These are phyloP conservation scores for Diaporthe vaccinii DNA, from an alignment of 2,329 filamentous ascomycete species.

Conservation along the genomic window DNA sequence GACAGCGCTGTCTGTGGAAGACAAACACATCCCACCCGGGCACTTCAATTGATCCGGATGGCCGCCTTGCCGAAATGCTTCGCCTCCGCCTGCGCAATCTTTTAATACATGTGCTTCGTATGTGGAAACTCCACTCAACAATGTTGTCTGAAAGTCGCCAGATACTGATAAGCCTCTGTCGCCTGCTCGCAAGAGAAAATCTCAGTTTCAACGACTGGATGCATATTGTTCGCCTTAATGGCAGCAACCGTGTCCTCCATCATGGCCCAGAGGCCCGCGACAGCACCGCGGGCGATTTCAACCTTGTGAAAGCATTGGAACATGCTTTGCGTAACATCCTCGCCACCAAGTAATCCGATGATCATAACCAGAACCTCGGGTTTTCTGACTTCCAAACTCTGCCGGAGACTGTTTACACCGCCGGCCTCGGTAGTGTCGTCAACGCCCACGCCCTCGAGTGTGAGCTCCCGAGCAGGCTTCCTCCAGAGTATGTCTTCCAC, in stretches of 20 bases:
- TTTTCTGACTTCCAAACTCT: slow-evolving; percentile 51
- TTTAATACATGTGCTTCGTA: too few relatives aligned
- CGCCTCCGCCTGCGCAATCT: slow-evolving; percentile 54
- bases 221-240: slow-evolving; percentile 58
- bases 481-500: slow-evolving; percentile 66
- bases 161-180: slow-evolving; percentile 65
- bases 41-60: slow-evolving; percentile 58
- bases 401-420: slow-evolving; percentile 63
- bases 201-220: slow-evolving; percentile 55
- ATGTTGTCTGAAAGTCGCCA: slow-evolving; percentile 44
- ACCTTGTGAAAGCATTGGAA: slow-evolving; percentile 61
- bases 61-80: slow-evolving; percentile 69
- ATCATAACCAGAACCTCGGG: slow-evolving; percentile 52
- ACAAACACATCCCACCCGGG: neutral
- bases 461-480: slow-evolving; percentile 63
- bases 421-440: slow-evolving; percentile 70
- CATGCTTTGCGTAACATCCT: slow-evolving; percentile 62
- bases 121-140: neutral
- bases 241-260: slow-evolving; percentile 59
- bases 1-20: neutral
- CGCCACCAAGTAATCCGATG: slow-evolving; percentile 58
- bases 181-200: slow-evolving; percentile 55
- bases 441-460: slow-evolving; percentile 60
- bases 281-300: slow-evolving; percentile 57
- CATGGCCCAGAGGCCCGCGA: slow-evolving; percentile 55